phyloP scores from a whole-genome alignment of 2,329 filamentous ascomycete species.

The Colletotrichum karsti region DNA sequence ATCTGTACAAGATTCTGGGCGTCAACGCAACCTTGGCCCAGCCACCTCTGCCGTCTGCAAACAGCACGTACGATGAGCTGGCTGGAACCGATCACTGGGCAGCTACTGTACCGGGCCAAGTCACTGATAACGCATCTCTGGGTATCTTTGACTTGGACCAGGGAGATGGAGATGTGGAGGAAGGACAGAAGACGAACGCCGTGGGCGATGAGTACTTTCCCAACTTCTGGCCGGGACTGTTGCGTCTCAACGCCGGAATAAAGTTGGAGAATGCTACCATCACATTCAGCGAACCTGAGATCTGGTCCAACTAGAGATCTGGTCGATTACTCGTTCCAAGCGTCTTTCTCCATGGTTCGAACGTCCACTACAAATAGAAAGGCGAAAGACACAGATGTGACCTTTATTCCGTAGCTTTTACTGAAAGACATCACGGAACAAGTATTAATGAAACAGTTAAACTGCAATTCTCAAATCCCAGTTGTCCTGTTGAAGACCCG shows the following conservation, averaged over 20 bases:
- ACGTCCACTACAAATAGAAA: too few relatives aligned
- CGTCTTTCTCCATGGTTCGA: too few relatives aligned
- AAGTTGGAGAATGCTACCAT: conserved; percentile 7
- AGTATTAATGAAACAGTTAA: too few relatives aligned
- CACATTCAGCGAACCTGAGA: background rate
- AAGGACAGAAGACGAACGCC: background rate
- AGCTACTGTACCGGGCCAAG: conserved; percentile 38
- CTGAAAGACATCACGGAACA: too few relatives aligned
- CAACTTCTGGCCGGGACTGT: conserved; percentile 14
- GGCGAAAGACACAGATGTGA: too few relatives aligned
- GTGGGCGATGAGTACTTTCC: conserved; percentile 16
- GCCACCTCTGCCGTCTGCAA: conserved; percentile 54
- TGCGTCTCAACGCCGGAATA: background rate
- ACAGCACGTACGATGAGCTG: conserved; percentile 48
- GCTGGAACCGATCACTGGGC: conserved; percentile 56
- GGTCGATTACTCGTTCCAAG: too few relatives aligned
- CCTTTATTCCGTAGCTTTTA: too few relatives aligned
- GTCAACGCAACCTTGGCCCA: conserved; percentile 52
- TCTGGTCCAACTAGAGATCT: background rate
- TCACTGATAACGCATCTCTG: conserved; percentile 7
- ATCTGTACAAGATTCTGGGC: conserved; percentile 48
- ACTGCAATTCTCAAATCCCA: too few relatives aligned
- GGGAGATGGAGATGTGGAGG: conserved; percentile 1
- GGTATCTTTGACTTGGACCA: conserved; percentile 3
- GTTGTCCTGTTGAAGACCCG: too few relatives aligned